Evolutionary conservation across 192 early-diverging fungal genomes (phyloP).

Genomic region (Rhizoclosmatium sp.): DNA sequence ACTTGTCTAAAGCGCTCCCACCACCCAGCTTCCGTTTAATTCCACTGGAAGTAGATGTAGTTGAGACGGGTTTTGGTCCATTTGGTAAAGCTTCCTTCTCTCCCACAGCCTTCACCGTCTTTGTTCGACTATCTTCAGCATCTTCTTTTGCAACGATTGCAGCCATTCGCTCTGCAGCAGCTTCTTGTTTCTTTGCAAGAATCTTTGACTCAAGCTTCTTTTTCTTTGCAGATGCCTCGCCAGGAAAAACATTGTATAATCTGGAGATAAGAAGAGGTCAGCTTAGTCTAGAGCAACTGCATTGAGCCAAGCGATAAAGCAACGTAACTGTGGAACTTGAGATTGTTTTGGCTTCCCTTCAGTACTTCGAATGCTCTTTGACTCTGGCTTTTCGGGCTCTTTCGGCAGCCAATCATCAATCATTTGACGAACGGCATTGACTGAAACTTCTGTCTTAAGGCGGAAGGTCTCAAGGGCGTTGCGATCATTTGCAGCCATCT

Average conservation of each 20-base stretch:
- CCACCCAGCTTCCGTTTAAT: background rate
- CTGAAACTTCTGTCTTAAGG: constrained; percentile 11
- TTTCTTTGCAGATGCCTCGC: constrained; percentile 9
- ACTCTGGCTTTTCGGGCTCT: background rate
- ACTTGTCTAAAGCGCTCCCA: constrained; percentile 10
- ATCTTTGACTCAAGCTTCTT: constrained; percentile 26
- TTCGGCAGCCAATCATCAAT: constrained; percentile 21
- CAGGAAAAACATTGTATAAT: constrained; percentile 20
- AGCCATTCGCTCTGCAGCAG: background rate
- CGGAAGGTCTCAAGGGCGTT: constrained; percentile 12
- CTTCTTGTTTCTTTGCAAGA: constrained; percentile 18
- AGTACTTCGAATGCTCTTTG: constrained; percentile 1
- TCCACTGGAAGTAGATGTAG: background rate
- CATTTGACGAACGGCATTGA: constrained; percentile 22
- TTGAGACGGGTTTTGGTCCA: background rate
- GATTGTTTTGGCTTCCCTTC: constrained; percentile 5
- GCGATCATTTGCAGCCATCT: constrained; percentile 9
- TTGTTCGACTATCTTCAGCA: constrained; percentile 19
- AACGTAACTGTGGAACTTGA: background rate
- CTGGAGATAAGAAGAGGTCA: constrained; percentile 4
- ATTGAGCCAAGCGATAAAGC: background rate
- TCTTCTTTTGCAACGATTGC: background rate
- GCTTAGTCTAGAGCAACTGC: background rate
- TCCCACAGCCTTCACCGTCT: background rate
- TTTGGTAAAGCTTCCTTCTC: too few species aligned